Base-by-base conservation (phyloP, 805 yeast species). In the Wickerhamiella occidentalis region DNA sequence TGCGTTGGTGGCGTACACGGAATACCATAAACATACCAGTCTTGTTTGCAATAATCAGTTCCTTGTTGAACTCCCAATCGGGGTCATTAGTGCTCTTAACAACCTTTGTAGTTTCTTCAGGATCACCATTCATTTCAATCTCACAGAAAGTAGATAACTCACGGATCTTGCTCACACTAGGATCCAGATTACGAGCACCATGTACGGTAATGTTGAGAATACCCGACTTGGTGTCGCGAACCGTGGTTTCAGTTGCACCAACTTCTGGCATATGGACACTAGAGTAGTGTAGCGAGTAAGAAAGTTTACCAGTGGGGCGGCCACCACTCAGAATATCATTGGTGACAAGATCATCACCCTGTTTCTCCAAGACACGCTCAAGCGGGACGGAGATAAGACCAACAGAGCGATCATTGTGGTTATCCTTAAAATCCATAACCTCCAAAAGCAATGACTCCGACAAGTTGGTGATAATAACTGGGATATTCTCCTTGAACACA, bases 161-260 rank as follows among this genome's bases (percentile, higher is more conserved):
- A 22, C 77, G 78, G 25, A 74, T 76, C 40, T 65, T 55, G 22
- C 65, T 58, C 47, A 61, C 54, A 19, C 60, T 57, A 37, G 67
- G 62, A 52, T 70, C 75, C 13, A 70, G 60, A 40, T 68, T 76
- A 67, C 85, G 77, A 22, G 83, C 81, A 56, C 78, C 83, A 26
- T 69, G 61, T 44, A 85, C 65, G 52, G 79, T 82, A 56, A 90
- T 68, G 58, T 79, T 74, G 18, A 82, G 78, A 58, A 94, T 80
- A 73, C 99, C 99, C 13, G 96, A 86, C 67, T 90, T 90, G 63
- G 85, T 76, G 56, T 86, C 96, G 41, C 95, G 95, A 42, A 94
- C 84, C 55, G 79, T 80, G 46, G 96, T 96, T 18, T 52, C 52
- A 12, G 35, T 18, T 64, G 86, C 95, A 2, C 85, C 80, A 51